These are phyloP conservation scores for Catharanthus roseus DNA, from an alignment of 257 asterid species.

Conservation along the genomic window DNA sequence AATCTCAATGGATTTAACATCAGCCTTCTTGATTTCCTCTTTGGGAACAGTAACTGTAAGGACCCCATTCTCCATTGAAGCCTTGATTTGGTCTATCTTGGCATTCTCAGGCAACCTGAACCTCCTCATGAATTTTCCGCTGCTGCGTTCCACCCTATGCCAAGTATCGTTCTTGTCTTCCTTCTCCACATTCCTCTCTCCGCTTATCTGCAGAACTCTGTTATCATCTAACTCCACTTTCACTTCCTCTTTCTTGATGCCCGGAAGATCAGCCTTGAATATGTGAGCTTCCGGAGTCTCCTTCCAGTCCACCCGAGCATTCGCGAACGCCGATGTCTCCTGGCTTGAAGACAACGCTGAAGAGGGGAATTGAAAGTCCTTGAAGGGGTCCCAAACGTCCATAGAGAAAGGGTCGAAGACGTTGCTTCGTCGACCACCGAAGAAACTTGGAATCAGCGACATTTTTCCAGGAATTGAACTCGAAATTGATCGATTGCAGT, in stretches of 20 bases:
- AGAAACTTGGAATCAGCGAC: constrained; percentile 18
- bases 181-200: constrained; percentile 25
- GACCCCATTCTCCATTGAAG: constrained; percentile 16
- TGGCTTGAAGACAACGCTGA: neutral
- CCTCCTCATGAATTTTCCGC: constrained; percentile 17
- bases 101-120: constrained; percentile 20
- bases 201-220: constrained; percentile 13
- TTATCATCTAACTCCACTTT: constrained; percentile 18
- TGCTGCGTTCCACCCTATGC: constrained; percentile 21
- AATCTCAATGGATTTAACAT: constrained; percentile 19
- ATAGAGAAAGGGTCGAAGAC: constrained; percentile 3
- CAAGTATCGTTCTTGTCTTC: constrained; percentile 20
- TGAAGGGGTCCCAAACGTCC: constrained; percentile 17
- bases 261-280: constrained; percentile 19
- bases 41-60: constrained; percentile 19
- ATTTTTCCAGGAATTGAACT: neutral
- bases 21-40: constrained; percentile 14
- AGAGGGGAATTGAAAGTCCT: constrained; percentile 7
- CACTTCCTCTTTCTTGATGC: constrained; percentile 18
- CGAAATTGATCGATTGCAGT: neutral
- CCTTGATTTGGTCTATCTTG: constrained; percentile 10
- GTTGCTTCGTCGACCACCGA: constrained; percentile 9
- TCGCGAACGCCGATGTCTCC: constrained; percentile 10
- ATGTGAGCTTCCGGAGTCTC: constrained; percentile 24
- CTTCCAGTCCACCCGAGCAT: constrained; percentile 19